Evolutionary conservation across 495 filamentous ascomycete species (phyloP), one percentile per base, ranked within the genome.

Genomic region (Apiosordaria backusii): DNA sequence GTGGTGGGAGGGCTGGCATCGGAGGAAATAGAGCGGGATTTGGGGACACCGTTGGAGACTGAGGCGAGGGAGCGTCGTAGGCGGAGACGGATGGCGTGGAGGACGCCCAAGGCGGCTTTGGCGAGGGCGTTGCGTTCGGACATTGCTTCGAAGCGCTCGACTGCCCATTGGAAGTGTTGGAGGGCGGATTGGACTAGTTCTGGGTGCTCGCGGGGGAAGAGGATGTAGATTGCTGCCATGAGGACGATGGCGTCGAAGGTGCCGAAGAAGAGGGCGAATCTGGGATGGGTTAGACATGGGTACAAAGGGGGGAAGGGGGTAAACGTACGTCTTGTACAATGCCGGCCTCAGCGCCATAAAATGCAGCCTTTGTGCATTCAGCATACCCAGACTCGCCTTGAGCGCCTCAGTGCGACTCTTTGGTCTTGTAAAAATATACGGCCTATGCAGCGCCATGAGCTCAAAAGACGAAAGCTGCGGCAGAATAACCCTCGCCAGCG

Each of bases 171-270:
- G 69, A 85, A 83, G 64, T 84, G 81, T 58, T 83, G 78, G 2
- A 84, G 65, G n/a, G 80, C 76, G 53, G 79, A 74, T 18, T 74
- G 67, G 18, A 79, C 70, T 53, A 79, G 58, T 27, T 82, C 78
- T 15, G 65, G 60, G 61, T 84, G 78, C 59, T 85, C 80, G 18
- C 74, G 71, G 6, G 84, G 83, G 65, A 85, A 85, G 7, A 84
- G 66, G 40, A 86, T 82, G 70, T 82, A 87, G 61, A 88, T 81
- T 19, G 86, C 83, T 4, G 85, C 79, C 61, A 88, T 81, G 62
- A 89, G 78, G 27, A 88, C 81, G 62, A 87, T 79, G 21, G 87
- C 86, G 72, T 89, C 87, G 65, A 89, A 89, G 1, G 84, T 87
- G 57, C 82, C 83, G 40, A 85, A 83, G 63, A 87, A 84, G 9